Conservation (phyloP, 2,329 filamentous ascomycete species). For the Ophiocordyceps unilateralis region DNA sequence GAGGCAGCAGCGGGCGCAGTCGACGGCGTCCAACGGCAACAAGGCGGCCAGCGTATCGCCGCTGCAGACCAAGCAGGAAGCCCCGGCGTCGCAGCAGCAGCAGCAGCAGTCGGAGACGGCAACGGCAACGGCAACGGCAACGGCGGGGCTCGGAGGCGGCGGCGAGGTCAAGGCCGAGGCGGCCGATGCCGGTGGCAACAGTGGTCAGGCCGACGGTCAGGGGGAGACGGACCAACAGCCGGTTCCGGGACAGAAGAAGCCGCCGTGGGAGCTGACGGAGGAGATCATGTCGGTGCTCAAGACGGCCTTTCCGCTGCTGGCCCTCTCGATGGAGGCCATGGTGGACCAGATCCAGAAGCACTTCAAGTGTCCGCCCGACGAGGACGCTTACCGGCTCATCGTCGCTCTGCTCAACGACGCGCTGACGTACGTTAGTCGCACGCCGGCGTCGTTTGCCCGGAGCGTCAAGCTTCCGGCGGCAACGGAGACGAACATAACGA, state of each 20-base stretch:
- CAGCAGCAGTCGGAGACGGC: constrained; percentile 25
- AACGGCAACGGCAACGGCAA: constrained; percentile 3
- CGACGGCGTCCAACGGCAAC: too few species aligned
- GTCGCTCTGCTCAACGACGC: constrained; percentile 96
- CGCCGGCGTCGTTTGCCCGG: constrained; percentile 70
- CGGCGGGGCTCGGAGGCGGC: background rate
- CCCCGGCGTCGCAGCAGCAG: too few species aligned
- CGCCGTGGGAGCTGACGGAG: constrained; percentile 91
- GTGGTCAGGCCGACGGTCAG: constrained; percentile 9
- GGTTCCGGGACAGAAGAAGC: constrained; percentile 40
- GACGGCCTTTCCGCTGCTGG: constrained; percentile 88
- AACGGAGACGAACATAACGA: constrained; percentile 90
- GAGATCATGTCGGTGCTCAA: constrained; percentile 92
- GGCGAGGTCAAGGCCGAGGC: constrained; percentile 27
- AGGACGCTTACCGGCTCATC: constrained; percentile 93
- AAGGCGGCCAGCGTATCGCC: too few species aligned
- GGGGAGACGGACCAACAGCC: constrained; percentile 9
- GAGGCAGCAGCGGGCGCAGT: constrained; percentile 24
- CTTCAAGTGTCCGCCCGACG: constrained; percentile 96
- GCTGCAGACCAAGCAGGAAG: too few species aligned
- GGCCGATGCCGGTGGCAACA: constrained; percentile 18
- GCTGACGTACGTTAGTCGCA: constrained; percentile 76
- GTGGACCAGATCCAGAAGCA: constrained; percentile 97
- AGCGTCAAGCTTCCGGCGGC: constrained; percentile 79
- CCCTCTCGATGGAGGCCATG: constrained; percentile 98